Evolutionary conservation across 1,139 yeast genomes (phyloP).

Genomic region (Debaryomycetaceae sp.): DNA sequence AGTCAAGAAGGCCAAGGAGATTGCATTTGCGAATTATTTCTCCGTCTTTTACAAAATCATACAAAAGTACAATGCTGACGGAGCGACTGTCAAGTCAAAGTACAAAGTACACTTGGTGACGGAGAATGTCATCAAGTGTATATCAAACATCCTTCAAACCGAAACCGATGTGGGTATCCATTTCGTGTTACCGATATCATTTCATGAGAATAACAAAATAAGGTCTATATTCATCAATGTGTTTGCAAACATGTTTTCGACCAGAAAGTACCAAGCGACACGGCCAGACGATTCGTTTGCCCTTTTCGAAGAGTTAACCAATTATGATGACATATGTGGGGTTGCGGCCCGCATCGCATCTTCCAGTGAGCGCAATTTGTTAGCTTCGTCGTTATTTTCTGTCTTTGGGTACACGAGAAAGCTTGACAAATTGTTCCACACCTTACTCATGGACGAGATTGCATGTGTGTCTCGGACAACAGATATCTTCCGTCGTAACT

Average conservation of each 20-base stretch:
- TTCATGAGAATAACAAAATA: constrained; percentile 61
- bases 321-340: constrained; percentile 29
- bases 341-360: constrained; percentile 71
- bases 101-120: constrained; percentile 57
- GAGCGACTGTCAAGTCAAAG: constrained; percentile 22
- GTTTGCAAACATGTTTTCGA: constrained; percentile 60
- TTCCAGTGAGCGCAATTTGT: constrained; percentile 38
- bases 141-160: constrained; percentile 65
- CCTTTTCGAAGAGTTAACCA: constrained; percentile 19
- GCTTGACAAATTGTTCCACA: constrained; percentile 52
- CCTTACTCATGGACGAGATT: constrained; percentile 62
- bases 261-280: constrained; percentile 24
- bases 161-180: constrained; percentile 78
- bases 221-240: constrained; percentile 74
- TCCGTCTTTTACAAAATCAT: constrained; percentile 66
- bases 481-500: constrained; percentile 74
- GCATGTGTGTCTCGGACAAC: constrained; percentile 55
- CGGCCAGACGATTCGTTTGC: constrained; percentile 26
- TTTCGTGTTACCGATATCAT: constrained; percentile 75
- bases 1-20: constrained; percentile 52
- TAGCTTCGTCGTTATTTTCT: constrained; percentile 68
- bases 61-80: constrained; percentile 48
- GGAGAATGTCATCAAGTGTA: constrained; percentile 63
- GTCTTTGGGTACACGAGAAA: constrained; percentile 52
- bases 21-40: constrained; percentile 69